These are phyloP conservation scores for Triglochin maritima DNA, from an alignment of 106 monocot species.

Conservation along the genomic window DNA sequence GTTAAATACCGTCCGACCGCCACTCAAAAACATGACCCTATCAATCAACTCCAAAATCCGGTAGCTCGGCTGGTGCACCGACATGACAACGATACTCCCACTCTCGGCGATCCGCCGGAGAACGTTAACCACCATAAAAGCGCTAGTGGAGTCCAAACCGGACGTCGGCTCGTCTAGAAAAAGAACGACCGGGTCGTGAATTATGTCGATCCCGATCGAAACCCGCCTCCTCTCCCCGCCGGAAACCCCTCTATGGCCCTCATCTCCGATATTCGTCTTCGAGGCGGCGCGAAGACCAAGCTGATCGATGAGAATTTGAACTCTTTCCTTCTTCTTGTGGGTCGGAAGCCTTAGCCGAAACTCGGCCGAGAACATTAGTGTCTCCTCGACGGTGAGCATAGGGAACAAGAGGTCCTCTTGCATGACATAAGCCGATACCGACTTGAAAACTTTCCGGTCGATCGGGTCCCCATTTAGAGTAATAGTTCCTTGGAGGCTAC, in stretches of 20 bases:
- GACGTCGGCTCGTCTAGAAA: slow-evolving; percentile 96
- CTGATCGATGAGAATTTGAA: slow-evolving; percentile 45
- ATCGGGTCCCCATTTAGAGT: slow-evolving; percentile 50
- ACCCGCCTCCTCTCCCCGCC: slow-evolving; percentile 80
- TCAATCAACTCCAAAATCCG: slow-evolving; percentile 68
- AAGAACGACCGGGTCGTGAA: slow-evolving; percentile 82
- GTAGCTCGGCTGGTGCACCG: slow-evolving; percentile 83
- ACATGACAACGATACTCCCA: slow-evolving; percentile 79
- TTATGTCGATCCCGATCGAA: slow-evolving; percentile 86
- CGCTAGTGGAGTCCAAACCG: slow-evolving; percentile 87
- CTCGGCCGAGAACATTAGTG: slow-evolving; percentile 70
- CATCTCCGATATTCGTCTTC: slow-evolving; percentile 52
- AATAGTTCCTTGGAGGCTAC: slow-evolving; percentile 49
- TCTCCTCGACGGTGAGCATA: slow-evolving; percentile 85
- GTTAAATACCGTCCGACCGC: slow-evolving; percentile 35
- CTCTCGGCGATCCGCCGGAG: slow-evolving; percentile 69
- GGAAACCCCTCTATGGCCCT: slow-evolving; percentile 58
- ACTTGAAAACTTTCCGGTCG: slow-evolving; percentile 35
- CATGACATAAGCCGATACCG: slow-evolving; percentile 76
- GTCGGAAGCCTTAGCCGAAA: slow-evolving; percentile 60
- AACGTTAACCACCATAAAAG: slow-evolving; percentile 88
- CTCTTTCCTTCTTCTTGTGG: slow-evolving; percentile 34
- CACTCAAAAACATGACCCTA: slow-evolving; percentile 54
- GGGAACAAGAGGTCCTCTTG: slow-evolving; percentile 81
- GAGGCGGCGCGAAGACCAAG: slow-evolving; percentile 39